Conservation (phyloP, 768 basidiomycete species). For the Leccinum pellstonianum region DNA sequence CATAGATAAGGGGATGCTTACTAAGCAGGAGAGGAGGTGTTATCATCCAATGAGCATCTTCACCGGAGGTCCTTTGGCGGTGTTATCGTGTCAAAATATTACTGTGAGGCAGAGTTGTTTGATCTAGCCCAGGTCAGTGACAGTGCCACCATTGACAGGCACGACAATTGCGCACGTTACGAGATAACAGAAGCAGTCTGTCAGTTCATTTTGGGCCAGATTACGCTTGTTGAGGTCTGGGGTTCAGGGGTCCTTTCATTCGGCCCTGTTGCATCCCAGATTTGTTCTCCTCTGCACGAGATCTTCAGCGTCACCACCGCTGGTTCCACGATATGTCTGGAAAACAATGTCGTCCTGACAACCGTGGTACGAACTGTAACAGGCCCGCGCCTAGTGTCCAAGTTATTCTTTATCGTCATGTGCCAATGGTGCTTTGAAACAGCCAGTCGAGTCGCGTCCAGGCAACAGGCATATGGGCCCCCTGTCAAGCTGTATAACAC, state of each 20-base stretch:
- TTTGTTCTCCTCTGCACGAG: background rate
- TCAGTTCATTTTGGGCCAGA: slow-evolving; percentile 3
- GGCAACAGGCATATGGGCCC: background rate
- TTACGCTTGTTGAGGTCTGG: background rate
- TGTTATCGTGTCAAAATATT: slow-evolving; percentile 21
- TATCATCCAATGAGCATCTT: slow-evolving; percentile 24
- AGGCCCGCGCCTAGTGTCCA: background rate
- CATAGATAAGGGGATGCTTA: slow-evolving; percentile 23
- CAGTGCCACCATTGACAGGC: slow-evolving; percentile 11
- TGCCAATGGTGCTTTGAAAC: background rate
- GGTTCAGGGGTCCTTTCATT: background rate
- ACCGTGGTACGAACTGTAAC: background rate
- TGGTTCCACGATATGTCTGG: background rate
- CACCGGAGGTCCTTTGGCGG: background rate
- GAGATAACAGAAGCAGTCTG: slow-evolving; percentile 16
- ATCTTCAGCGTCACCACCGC: background rate
- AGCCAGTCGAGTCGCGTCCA: background rate
- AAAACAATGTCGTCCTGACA: background rate
- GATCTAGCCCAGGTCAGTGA: background rate
- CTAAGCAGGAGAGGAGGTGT: slow-evolving; percentile 17
- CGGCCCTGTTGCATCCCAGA: background rate
- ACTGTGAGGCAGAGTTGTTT: background rate
- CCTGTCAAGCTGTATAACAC: background rate
- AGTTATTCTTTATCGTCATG: background rate
- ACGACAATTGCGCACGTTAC: background rate